phyloP scores from a whole-genome alignment of 768 basidiomycete genomes.

The Tephrocybe sp. region DNA sequence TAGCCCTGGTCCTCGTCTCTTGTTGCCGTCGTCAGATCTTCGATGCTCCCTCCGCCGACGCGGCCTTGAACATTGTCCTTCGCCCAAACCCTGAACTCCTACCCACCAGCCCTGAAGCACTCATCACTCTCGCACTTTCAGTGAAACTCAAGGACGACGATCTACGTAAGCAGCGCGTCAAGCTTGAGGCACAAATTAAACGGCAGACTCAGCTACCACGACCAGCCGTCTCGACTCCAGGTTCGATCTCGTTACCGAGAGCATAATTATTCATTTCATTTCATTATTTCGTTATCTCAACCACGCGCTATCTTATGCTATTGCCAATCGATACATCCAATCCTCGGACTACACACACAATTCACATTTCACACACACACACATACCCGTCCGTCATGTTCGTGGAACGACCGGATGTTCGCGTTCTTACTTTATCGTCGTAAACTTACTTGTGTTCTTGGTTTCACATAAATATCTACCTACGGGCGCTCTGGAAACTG shows the following conservation, averaged over 20 bases:
- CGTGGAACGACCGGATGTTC: neutral
- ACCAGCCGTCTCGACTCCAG: slow-evolving; percentile 20
- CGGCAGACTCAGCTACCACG: slow-evolving; percentile 48
- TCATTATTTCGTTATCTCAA: neutral
- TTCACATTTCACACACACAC: neutral
- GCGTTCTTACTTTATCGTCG: neutral
- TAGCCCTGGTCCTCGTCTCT: slow-evolving; percentile 64
- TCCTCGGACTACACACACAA: neutral
- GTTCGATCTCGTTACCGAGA: slow-evolving; percentile 25
- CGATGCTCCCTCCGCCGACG: slow-evolving; percentile 45
- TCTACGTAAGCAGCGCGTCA: slow-evolving; percentile 68
- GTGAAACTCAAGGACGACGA: slow-evolving; percentile 82
- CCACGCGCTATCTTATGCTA: slow-evolving; percentile 1
- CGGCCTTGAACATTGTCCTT: slow-evolving; percentile 47
- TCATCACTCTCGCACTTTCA: slow-evolving; percentile 60
- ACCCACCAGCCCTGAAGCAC: slow-evolving; percentile 58
- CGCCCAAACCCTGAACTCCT: slow-evolving; percentile 54
- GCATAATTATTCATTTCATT: neutral
- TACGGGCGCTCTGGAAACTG: slow-evolving; percentile 2
- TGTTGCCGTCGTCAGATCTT: slow-evolving; percentile 62
- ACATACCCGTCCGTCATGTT: neutral
- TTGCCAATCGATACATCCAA: neutral
- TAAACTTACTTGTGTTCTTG: neutral
- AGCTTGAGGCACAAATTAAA: slow-evolving; percentile 75
- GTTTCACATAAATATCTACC: neutral